Conservation (phyloP, 306 rosid species). For the Medicago ruthenica region DNA sequence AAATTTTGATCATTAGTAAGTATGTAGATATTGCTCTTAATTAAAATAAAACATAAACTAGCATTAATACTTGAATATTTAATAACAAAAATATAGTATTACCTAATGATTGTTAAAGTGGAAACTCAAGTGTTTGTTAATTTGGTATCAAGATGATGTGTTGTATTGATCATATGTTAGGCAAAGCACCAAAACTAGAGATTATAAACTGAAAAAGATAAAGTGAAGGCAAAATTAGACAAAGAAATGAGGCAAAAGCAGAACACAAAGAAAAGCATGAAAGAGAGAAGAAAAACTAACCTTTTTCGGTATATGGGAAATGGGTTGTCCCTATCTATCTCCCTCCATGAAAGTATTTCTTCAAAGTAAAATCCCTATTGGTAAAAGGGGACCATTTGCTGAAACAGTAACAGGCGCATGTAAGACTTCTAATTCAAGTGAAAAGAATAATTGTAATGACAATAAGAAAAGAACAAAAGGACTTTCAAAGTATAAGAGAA, state of each 20-base stretch:
- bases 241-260: constrained; percentile 65
- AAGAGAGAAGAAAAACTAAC: constrained; percentile 59
- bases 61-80: not conserved
- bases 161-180: constrained; percentile 54
- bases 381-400: constrained; percentile 75
- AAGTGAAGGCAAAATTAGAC: constrained; percentile 60
- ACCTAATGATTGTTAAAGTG: constrained; percentile 47
- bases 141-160: constrained; percentile 48
- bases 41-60: constrained; percentile 34
- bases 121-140: constrained; percentile 13
- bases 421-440: constrained; percentile 47
- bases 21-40: constrained; percentile 28
- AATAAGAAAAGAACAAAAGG: constrained; percentile 46
- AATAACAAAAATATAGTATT: constrained; percentile 17
- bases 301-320: constrained; percentile 94
- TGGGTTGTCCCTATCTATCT: constrained; percentile 75
- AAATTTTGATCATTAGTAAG: constrained; percentile 48
- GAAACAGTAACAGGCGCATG: constrained; percentile 53
- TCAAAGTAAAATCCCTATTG: constrained; percentile 73
- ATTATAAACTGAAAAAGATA: constrained; percentile 65
- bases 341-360: constrained; percentile 54
- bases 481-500: constrained; percentile 46
- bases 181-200: constrained; percentile 60
- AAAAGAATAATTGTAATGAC: constrained; percentile 30
- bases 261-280: constrained; percentile 60